phyloP scores from a whole-genome alignment of 2,329 filamentous ascomycete genomes.

The Aschersonia sp. region DNA sequence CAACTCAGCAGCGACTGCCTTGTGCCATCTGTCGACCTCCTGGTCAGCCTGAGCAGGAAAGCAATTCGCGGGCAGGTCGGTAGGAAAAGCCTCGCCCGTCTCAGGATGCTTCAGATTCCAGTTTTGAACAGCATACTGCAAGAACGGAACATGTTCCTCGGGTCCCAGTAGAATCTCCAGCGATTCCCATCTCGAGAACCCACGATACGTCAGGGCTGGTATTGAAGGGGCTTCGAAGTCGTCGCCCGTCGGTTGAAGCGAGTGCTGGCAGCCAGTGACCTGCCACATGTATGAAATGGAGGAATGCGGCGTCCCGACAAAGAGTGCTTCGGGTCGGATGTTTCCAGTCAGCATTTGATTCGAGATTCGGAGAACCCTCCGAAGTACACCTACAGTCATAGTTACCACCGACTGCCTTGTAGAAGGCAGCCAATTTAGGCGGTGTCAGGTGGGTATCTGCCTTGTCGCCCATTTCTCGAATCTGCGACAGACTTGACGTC shows the following conservation, averaged over 20 bases:
- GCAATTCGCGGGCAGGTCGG: slow-evolving; percentile 41
- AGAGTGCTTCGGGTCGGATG: slow-evolving; percentile 39
- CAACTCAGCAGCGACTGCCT: slow-evolving; percentile 56
- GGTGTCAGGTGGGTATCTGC: slow-evolving; percentile 42
- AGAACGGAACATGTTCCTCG: slow-evolving; percentile 70
- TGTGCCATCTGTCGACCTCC: slow-evolving; percentile 79
- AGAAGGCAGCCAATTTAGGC: slow-evolving; percentile 61
- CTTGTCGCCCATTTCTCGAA: slow-evolving; percentile 42
- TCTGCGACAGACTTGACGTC: slow-evolving; percentile 21
- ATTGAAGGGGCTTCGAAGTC: slow-evolving; percentile 64
- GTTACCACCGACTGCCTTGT: slow-evolving; percentile 58
- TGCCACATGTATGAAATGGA: slow-evolving; percentile 88
- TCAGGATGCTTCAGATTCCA: slow-evolving; percentile 65
- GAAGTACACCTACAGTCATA: slow-evolving; percentile 44
- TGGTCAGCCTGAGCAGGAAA: slow-evolving; percentile 61
- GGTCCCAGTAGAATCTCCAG: slow-evolving; percentile 80
- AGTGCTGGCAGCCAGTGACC: slow-evolving; percentile 79
- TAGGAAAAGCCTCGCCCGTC: slow-evolving; percentile 54
- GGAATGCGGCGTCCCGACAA: slow-evolving; percentile 56
- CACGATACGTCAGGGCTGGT: slow-evolving; percentile 67
- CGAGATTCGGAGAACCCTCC: background rate
- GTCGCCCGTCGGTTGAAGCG: slow-evolving; percentile 59
- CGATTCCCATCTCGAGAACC: slow-evolving; percentile 88
- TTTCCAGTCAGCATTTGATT: background rate
- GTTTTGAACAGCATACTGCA: slow-evolving; percentile 65